Conservation (phyloP, 345 rosid genomes). For the Leavenworthia alabamica region DNA sequence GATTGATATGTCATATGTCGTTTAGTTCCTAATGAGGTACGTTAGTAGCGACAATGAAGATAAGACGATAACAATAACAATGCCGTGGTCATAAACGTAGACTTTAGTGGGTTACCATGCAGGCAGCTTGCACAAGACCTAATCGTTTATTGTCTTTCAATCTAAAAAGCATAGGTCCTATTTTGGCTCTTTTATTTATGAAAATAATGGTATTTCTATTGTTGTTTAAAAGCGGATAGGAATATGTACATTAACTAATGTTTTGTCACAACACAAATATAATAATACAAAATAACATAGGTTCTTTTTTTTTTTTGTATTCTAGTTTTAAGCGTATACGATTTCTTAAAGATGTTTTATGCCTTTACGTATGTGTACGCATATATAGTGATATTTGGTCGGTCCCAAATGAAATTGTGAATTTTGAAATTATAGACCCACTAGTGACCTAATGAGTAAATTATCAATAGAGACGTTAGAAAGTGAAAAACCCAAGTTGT, state of each 20-base stretch:
- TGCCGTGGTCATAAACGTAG: too few species aligned
- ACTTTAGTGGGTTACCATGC: background rate
- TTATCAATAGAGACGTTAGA: too few species aligned
- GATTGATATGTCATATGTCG: too few species aligned
- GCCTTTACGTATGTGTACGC: background rate
- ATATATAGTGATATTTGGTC: background rate
- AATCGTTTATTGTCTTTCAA: background rate
- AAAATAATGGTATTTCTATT: background rate
- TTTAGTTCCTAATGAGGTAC: too few species aligned
- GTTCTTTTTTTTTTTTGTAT: background rate
- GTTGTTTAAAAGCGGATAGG: background rate
- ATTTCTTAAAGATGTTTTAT: background rate
- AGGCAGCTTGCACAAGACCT: slow-evolving; percentile 13
- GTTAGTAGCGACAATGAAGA: too few species aligned
- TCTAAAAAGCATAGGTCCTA: too few species aligned
- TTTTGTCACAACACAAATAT: background rate
- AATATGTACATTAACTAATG: background rate
- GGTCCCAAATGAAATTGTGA: too few species aligned
- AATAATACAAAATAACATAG: background rate
- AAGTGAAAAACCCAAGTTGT: too few species aligned
- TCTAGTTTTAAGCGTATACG: background rate
- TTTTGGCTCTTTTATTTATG: too few species aligned
- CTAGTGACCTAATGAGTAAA: too few species aligned
- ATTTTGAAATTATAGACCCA: too few species aligned
- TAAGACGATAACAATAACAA: too few species aligned